Conservation (phyloP, 225 moss, liverwort and hornwort genomes). For the Pseudisothecium myosuroides region DNA sequence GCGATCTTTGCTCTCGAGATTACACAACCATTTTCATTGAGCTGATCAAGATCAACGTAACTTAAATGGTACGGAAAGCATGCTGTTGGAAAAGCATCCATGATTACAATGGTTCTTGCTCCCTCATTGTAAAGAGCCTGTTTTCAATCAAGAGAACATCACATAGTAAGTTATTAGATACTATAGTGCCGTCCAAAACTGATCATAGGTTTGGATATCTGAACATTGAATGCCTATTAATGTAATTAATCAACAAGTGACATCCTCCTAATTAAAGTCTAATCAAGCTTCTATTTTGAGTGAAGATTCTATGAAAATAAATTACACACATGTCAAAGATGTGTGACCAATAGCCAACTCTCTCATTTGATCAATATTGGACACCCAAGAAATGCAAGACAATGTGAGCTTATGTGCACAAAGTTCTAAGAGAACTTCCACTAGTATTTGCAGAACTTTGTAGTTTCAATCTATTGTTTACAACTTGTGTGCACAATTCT, state of each 20-base stretch:
- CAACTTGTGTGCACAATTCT: neutral
- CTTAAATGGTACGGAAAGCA: neutral
- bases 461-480: neutral
- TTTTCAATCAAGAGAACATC: neutral
- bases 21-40: constrained; percentile 11
- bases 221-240: neutral
- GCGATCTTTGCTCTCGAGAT: rapidly evolving
- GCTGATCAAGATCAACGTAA: neutral
- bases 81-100: neutral
- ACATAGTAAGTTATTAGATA: too few relatives aligned
- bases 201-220: neutral
- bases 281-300: neutral
- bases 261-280: neutral
- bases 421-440: rapidly evolving
- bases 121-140: constrained; percentile 12
- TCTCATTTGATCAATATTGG: neutral
- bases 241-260: too few relatives aligned
- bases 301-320: neutral
- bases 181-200: rapidly evolving
- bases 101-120: constrained; percentile 15
- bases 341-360: neutral
- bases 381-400: neutral
- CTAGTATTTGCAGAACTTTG: neutral
- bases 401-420: neutral
- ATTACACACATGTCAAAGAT: neutral